Evolutionary conservation across 108 stramenopile species (phyloP).

Genomic region (Parietichytrium sp.): DNA sequence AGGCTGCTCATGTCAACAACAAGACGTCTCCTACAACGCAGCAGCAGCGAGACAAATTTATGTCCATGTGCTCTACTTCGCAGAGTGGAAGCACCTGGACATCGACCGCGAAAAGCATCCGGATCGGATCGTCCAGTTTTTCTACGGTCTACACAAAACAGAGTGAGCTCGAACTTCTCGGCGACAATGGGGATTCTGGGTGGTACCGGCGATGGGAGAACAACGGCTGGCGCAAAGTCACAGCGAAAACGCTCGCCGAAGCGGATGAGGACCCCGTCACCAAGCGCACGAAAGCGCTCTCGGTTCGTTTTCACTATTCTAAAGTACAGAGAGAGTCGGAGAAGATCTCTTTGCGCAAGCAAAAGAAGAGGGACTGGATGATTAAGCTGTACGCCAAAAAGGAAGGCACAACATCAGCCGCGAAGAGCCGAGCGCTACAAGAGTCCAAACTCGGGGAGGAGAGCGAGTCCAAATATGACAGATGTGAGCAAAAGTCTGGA

Average conservation of each 20-base stretch:
- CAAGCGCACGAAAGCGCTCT: background rate
- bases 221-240: conserved; percentile 61
- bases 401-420: no score
- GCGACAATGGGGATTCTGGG: background rate
- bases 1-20: background rate
- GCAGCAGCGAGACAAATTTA: background rate
- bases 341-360: background rate
- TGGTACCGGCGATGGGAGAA: conserved; percentile 63
- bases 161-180: background rate
- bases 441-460: conserved; percentile 38
- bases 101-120: background rate
- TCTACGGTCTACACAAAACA: background rate
- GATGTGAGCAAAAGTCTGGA: background rate
- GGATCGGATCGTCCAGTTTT: background rate
- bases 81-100: background rate
- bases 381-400: background rate
- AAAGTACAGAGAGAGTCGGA: background rate
- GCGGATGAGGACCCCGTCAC: background rate
- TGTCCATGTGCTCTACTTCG: background rate
- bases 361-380: background rate
- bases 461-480: conserved; percentile 13
- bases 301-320: background rate
- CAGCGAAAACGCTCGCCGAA: conserved; percentile 17
- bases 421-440: background rate
- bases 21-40: background rate